Evolutionary conservation across 2,329 filamentous ascomycete species (phyloP), one percentile per base, ranked within the genome.

Genomic region (Monilinia fructicola): DNA sequence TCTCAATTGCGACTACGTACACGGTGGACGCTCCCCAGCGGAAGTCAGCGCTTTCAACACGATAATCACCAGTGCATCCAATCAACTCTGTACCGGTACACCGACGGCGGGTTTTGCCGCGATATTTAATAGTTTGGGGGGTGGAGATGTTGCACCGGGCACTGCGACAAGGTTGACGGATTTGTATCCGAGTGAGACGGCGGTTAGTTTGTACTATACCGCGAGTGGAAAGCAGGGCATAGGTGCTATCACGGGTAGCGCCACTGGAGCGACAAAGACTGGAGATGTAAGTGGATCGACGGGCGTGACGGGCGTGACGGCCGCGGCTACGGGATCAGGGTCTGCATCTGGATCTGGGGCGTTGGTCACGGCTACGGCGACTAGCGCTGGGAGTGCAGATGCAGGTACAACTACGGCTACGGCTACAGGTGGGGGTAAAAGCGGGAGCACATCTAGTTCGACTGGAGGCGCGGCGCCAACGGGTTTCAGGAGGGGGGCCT

Each of bases 161-260:
- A 74, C 74, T 1, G 75, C 68, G 14, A 79, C 78, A 3, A 71
- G 66, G 42, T 74, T 67, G 12, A 76, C 67, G 12, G 79, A 81
- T 70, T 68, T 72, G 28, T 78, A 72, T 44, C 76, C 75, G 2
- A 74, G 78, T 40, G 70, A 78, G 71, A 77, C 79, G 52, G 79
- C 76, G n/a, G 76, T 80, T 14, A 79, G 77, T 66, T 68, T 80
- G 42, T 81, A 82, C 70, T 81, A 78, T 72, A 81, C 80, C 9
- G 72, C 77, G 2, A 77, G 69, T 28, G 78, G 74, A 1, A 66
- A 67, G 6, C 79, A 80, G 67, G 79, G 80, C 0, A 76, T 77
- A 1, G 81, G 81, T 23, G 64, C 71, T 21, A 80, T 82, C 66
- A 81, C 79, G 40, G 80, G 80, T 16, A 76, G 74, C 52, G 78